A percentile compares a stretch with the other conserved stretches of the same genome.
Evolutionary conservation across 129 eudicot genomes (phyloP).

Genomic region (Apium graveolens): DNA sequence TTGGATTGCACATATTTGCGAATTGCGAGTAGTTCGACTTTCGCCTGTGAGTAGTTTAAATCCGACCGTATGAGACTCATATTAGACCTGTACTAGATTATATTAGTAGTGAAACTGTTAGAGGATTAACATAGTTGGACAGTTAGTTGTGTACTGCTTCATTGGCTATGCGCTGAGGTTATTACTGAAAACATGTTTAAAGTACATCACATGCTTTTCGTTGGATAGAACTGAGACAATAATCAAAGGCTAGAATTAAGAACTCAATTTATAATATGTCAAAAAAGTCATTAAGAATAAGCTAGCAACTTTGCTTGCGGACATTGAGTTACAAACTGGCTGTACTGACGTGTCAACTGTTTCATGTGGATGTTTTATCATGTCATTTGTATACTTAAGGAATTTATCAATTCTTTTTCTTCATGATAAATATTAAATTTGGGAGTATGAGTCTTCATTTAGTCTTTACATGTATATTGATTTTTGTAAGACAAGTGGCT

Average conservation of each 20-base stretch:
- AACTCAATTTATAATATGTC: background rate
- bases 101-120: background rate
- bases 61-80: too few relatives aligned
- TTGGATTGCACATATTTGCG: too few relatives aligned
- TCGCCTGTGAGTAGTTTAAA: too few relatives aligned
- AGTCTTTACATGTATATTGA: background rate
- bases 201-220: background rate
- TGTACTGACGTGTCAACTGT: background rate
- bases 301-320: background rate
- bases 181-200: background rate
- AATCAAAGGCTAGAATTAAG: background rate
- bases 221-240: background rate
- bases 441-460: background rate
- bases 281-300: background rate
- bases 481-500: background rate
- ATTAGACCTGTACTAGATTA: background rate
- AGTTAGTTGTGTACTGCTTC: too few relatives aligned
- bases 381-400: background rate
- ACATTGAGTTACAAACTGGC: background rate
- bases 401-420: background rate
- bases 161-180: background rate
- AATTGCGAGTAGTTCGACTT: too few relatives aligned
- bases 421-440: background rate
- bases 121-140: background rate
- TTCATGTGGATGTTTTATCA: background rate